Base-by-base conservation (phyloP, 164 flowering plant genomes). In the Nymphaea colorata region DNA sequence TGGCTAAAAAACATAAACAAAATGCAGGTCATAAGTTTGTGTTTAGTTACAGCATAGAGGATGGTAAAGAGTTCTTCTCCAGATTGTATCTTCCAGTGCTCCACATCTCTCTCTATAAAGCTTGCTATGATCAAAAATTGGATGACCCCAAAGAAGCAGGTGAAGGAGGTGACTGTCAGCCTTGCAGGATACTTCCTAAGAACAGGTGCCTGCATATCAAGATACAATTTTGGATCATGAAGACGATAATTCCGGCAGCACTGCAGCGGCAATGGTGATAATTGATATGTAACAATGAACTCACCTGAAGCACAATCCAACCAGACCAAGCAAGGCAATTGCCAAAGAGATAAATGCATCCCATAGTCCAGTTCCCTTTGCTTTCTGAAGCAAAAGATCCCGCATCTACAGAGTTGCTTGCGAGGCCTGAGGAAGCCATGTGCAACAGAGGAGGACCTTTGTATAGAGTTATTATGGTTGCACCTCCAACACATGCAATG, bases 311-410 rank as follows among this genome's bases (percentile, higher is more conserved):
- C 62, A 87, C 89, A 81, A 89, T 80, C 96, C 96, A 89, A 69
- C 81, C 86, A 71, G 92, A 85, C 92, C 96, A 89, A 5, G 96
- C 85, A 44, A 89, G 69, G 83, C 96, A 89, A 66, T 89, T 88
- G 8, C 86, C 92, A 64, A 87, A 66, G 4, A 86, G 70, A 78
- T 78, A 89, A 4, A 89, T 64, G 57, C 91, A 87, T 25, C 96
- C 96, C 77, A 83, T 76, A 44, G 86, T 86, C 88, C 87, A 83
- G 79, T 83, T 82, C 70, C 82, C 84, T 53, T 64, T 59, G 59
- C 77, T 78, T 15, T 66, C 71, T 8, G 80, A 43, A 66, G 73
- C 43, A 15, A 60, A n/a, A 42, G 60, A 41, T 16, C 53, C 51
- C 41, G 69, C 68, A 61, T 71, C 75, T 3, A 65, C 42, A 16